These are phyloP conservation scores for Mallotus repandus DNA, from an alignment of 441 rosid genomes.

Conservation along the genomic window DNA sequence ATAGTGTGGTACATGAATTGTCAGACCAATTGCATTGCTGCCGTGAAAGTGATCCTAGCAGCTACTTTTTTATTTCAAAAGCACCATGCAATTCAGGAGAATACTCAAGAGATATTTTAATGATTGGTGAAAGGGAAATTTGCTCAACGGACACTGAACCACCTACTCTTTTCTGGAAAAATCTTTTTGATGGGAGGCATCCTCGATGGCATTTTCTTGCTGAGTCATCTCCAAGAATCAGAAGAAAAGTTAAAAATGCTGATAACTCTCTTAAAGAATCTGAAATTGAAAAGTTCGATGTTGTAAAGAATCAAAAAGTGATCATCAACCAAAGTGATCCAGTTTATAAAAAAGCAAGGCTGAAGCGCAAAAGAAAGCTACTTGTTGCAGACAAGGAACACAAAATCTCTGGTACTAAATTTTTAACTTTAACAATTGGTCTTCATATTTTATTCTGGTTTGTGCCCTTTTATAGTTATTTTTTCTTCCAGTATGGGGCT, in stretches of 20 bases:
- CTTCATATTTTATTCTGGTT: neutral
- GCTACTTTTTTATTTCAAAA: slow-evolving; percentile 28
- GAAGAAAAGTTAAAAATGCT: slow-evolving; percentile 28
- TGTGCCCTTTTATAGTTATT: neutral
- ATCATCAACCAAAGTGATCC: neutral
- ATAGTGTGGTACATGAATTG: slow-evolving; percentile 37
- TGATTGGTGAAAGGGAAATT: slow-evolving; percentile 33
- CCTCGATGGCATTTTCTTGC: slow-evolving; percentile 38
- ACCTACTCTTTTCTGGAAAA: slow-evolving; percentile 30
- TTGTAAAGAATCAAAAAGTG: slow-evolving; percentile 13
- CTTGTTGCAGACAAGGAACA: slow-evolving; percentile 17
- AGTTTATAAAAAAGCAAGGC: slow-evolving; percentile 9
- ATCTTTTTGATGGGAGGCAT: slow-evolving; percentile 34
- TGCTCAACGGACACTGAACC: slow-evolving; percentile 16
- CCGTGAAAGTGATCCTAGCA: slow-evolving; percentile 12
- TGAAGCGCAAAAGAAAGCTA: slow-evolving; percentile 16
- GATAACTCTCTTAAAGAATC: slow-evolving; percentile 12
- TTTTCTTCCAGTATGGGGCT: slow-evolving; percentile 2
- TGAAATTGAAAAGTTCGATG: slow-evolving; percentile 14
- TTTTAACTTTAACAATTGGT: neutral
- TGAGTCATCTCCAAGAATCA: slow-evolving; percentile 31
- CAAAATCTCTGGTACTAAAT: slow-evolving; percentile 25
- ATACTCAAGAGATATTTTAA: slow-evolving; percentile 21
- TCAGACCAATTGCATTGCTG: slow-evolving; percentile 21
- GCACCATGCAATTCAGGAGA: slow-evolving; percentile 24